These are phyloP conservation scores for Arxiozyma telluris DNA, from an alignment of 1,139 yeast genomes.

Conservation along the genomic window DNA sequence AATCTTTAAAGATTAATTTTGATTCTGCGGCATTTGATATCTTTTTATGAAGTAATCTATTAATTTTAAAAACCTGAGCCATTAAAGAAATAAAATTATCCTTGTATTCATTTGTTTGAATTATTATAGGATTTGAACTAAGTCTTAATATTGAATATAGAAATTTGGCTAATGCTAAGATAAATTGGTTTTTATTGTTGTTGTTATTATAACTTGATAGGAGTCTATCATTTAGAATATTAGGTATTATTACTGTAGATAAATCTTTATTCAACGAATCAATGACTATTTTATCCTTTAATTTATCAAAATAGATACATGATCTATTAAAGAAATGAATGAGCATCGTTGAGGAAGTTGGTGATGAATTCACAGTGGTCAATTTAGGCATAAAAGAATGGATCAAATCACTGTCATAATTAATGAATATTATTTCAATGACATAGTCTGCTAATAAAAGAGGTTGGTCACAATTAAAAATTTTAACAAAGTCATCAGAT, in stretches of 20 bases:
- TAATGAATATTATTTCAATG: slow-evolving; percentile 25
- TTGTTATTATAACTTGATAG: slow-evolving; percentile 10
- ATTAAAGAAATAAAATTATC: slow-evolving; percentile 15
- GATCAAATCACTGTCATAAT: slow-evolving; percentile 24
- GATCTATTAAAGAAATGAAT: slow-evolving; percentile 25
- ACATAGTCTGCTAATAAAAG: slow-evolving; percentile 26
- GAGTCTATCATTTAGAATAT: slow-evolving; percentile 14
- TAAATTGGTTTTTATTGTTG: slow-evolving; percentile 13
- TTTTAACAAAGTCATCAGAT: slow-evolving; percentile 15
- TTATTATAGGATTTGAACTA: slow-evolving; percentile 10
- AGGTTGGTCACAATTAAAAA: slow-evolving; percentile 17
- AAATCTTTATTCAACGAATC: slow-evolving; percentile 25
- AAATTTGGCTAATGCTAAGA: slow-evolving; percentile 24
- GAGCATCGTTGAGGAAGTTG: slow-evolving; percentile 12
- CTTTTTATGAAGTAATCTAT: slow-evolving; percentile 21
- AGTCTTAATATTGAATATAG: slow-evolving; percentile 18
- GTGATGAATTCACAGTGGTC: slow-evolving; percentile 12
- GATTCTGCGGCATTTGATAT: slow-evolving; percentile 17
- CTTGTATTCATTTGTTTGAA: slow-evolving; percentile 13
- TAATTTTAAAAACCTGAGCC: slow-evolving; percentile 16
- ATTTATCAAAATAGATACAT: slow-evolving; percentile 19
- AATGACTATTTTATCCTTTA: slow-evolving; percentile 23
- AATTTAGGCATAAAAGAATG: slow-evolving; percentile 21
- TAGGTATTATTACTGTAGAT: slow-evolving; percentile 20
- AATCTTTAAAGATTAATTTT: slow-evolving; percentile 18